These are phyloP conservation scores for Plenodomus biglobosus DNA, from an alignment of 2,329 filamentous ascomycete species.

Conservation along the genomic window DNA sequence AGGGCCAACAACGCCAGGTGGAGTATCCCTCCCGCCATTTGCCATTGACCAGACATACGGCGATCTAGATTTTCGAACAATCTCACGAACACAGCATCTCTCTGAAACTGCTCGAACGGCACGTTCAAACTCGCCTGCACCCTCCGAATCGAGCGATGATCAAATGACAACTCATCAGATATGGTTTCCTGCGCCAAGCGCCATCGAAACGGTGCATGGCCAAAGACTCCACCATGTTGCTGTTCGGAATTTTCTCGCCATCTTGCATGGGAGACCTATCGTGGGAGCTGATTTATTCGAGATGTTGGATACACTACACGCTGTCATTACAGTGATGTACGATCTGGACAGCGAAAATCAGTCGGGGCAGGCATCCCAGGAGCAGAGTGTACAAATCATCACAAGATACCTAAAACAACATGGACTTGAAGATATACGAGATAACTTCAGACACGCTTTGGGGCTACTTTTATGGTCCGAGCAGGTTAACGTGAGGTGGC, in stretches of 20 bases:
- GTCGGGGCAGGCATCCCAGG: slow-evolving; percentile 31
- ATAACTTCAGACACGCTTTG: slow-evolving; percentile 61
- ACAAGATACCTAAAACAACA: slow-evolving; percentile 62
- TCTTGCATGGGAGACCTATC: slow-evolving; percentile 64
- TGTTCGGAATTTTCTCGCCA: slow-evolving; percentile 68
- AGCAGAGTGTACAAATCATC: slow-evolving; percentile 59
- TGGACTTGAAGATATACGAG: slow-evolving; percentile 65
- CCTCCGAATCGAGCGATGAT: slow-evolving; percentile 9
- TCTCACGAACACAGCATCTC: slow-evolving; percentile 20
- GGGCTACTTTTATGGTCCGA: slow-evolving; percentile 68
- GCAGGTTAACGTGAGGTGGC: slow-evolving; percentile 62
- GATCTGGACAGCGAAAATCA: slow-evolving; percentile 45
- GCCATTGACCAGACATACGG: slow-evolving; percentile 32
- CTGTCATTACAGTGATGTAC: slow-evolving; percentile 60
- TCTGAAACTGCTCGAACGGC: slow-evolving; percentile 11
- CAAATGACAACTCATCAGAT: slow-evolving; percentile 52
- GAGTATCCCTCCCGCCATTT: slow-evolving; percentile 32
- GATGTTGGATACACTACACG: slow-evolving; percentile 63
- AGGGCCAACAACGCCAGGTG: slow-evolving; percentile 25
- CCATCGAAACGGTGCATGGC: slow-evolving; percentile 50
- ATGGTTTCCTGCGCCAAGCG: slow-evolving; percentile 61
- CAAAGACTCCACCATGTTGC: slow-evolving; percentile 63
- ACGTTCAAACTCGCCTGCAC: slow-evolving; percentile 15
- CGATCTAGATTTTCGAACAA: slow-evolving; percentile 11
- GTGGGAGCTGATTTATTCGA: slow-evolving; percentile 66